Evolutionary conservation across 1,284 basidiomycete genomes (phyloP).

Genomic region (Ustilago curta): DNA sequence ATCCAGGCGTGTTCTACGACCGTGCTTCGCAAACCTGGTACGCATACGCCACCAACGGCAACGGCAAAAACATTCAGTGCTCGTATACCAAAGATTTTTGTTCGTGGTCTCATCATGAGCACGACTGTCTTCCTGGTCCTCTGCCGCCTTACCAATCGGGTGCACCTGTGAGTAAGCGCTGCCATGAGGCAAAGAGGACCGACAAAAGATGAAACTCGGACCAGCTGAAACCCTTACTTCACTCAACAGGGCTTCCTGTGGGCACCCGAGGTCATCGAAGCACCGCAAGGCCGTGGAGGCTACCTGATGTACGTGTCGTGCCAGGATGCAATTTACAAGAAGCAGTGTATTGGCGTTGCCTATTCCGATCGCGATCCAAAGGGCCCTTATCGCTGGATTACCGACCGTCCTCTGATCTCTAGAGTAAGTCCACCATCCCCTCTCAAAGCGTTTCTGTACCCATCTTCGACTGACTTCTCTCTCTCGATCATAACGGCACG

Average conservation of each 20-base stretch:
- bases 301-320: constrained; percentile 59
- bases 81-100: constrained; percentile 54
- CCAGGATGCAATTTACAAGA: constrained; percentile 38
- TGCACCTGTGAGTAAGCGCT: constrained; percentile 17
- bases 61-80: constrained; percentile 57
- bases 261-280: constrained; percentile 57
- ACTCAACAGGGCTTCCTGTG: constrained; percentile 43
- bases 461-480: too few relatives aligned
- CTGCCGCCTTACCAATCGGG: constrained; percentile 46
- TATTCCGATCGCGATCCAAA: constrained; percentile 43
- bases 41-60: constrained; percentile 55
- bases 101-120: constrained; percentile 49
- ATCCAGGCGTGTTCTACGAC: constrained; percentile 58
- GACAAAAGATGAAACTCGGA: too few relatives aligned
- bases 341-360: constrained; percentile 59
- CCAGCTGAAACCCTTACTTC: neutral
- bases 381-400: constrained; percentile 55
- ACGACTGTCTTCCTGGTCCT: constrained; percentile 55
- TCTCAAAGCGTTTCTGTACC: too few relatives aligned
- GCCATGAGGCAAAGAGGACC: neutral
- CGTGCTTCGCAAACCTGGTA: constrained; percentile 37
- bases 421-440: too few relatives aligned
- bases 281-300: constrained; percentile 49
- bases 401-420: constrained; percentile 46
- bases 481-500: too few relatives aligned